Percentiles rank a stretch among this genome's conserved stretches.
Conservation (phyloP, 306 rosid genomes). For the Malus orientalis region DNA sequence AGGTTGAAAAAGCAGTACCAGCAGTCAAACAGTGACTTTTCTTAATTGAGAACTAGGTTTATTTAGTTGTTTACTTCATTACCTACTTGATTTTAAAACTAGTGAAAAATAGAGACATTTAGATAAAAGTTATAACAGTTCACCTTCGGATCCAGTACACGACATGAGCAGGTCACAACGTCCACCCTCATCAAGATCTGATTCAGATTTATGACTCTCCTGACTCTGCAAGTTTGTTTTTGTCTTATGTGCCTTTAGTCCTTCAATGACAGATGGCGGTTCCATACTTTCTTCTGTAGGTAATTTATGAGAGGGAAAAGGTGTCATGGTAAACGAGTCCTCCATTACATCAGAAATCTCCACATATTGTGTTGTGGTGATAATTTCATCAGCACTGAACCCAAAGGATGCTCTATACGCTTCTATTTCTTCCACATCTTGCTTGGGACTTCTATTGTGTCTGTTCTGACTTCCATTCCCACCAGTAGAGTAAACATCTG, state of each 20-base stretch:
- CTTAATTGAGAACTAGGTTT: neutral
- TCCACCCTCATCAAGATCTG: slow-evolving; percentile 32
- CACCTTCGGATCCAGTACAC: slow-evolving; percentile 62
- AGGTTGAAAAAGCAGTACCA: neutral
- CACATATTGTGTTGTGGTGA: slow-evolving; percentile 75
- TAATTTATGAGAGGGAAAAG: slow-evolving; percentile 55
- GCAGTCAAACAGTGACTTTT: neutral
- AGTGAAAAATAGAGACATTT: slow-evolving; percentile 11
- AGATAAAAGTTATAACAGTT: slow-evolving; percentile 21
- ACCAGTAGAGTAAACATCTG: slow-evolving; percentile 70
- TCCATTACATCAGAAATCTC: slow-evolving; percentile 94
- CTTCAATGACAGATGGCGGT: slow-evolving; percentile 43
- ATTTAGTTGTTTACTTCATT: neutral
- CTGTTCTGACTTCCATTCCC: slow-evolving; percentile 80
- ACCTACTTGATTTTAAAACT: slow-evolving; percentile 1
- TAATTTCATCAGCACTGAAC: slow-evolving; percentile 99
- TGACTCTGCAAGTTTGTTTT: slow-evolving; percentile 32
- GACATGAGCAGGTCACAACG: slow-evolving; percentile 20
- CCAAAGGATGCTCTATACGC: slow-evolving; percentile 99
- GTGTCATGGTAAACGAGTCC: slow-evolving; percentile 88
- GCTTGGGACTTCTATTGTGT: slow-evolving; percentile 78
- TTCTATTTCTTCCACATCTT: slow-evolving; percentile 94
- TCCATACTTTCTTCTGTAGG: slow-evolving; percentile 49
- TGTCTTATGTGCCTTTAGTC: slow-evolving; percentile 43
- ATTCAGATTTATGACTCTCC: slow-evolving; percentile 38